Evolutionary conservation across 129 eudicot species (phyloP).

Genomic region (Helianthus annuus): DNA sequence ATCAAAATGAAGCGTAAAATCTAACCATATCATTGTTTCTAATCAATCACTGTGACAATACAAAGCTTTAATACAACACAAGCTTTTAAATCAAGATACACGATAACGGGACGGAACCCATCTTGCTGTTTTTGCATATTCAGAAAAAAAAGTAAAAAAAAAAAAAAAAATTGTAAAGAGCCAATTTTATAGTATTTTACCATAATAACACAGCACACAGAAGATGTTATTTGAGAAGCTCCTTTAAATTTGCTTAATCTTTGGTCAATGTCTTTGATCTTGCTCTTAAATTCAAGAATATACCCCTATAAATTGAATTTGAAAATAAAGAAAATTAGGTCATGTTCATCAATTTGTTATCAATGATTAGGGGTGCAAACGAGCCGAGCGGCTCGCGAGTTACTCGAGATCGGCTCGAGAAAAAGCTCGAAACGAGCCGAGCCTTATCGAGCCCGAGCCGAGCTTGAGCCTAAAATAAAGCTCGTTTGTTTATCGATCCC

Average conservation of each 20-base stretch:
- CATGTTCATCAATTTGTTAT: background rate
- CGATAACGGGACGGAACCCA: background rate
- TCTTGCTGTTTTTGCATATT: slow-evolving; percentile 5
- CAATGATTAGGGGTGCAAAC: background rate
- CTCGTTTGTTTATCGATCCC: too few relatives aligned
- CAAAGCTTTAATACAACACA: slow-evolving; percentile 14
- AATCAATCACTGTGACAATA: slow-evolving; percentile 16
- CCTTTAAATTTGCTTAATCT: slow-evolving; percentile 35
- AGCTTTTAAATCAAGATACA: background rate
- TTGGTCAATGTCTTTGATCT: slow-evolving; percentile 57
- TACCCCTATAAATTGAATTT: slow-evolving; percentile 56
- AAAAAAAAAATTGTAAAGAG: background rate
- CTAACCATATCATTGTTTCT: slow-evolving; percentile 21
- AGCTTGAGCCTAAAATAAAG: too few relatives aligned
- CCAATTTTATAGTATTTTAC: slow-evolving; percentile 15
- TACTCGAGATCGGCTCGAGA: too few relatives aligned
- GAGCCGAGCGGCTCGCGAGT: too few relatives aligned
- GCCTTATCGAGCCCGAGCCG: too few relatives aligned
- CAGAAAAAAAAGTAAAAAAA: background rate
- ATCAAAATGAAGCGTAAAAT: background rate
- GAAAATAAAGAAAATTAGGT: background rate
- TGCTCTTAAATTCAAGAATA: slow-evolving; percentile 84
- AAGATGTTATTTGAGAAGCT: slow-evolving; percentile 24
- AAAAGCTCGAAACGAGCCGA: too few relatives aligned
- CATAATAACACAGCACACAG: slow-evolving; percentile 3